phyloP scores from a whole-genome alignment of 768 basidiomycete genomes.

The Leccinum longicurvipes region DNA sequence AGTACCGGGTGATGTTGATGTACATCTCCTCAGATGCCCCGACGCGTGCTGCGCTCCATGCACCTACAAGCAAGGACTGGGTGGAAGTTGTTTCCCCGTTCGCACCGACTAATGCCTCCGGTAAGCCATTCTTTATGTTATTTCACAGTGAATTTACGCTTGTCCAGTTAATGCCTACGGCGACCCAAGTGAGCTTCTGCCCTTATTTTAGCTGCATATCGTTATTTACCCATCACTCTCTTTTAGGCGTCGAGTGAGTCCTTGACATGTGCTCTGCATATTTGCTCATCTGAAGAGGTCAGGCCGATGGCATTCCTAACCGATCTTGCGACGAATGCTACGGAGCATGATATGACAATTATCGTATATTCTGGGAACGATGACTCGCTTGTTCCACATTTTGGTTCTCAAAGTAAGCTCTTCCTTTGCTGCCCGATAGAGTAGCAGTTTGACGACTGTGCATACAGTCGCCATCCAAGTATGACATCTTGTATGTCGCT shows the following conservation, averaged over 20 bases:
- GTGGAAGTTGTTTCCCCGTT: conserved; percentile 23
- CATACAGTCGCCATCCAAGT: conserved; percentile 54
- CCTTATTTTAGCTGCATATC: background rate
- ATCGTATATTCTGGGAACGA: conserved; percentile 70
- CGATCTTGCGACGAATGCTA: conserved; percentile 62
- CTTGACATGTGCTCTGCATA: background rate
- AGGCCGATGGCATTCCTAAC: conserved; percentile 64
- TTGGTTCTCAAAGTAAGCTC: conserved; percentile 55
- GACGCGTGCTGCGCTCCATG: conserved; percentile 60
- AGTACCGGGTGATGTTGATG: conserved; percentile 36
- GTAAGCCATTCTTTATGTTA: conserved; percentile 10
- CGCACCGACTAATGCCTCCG: background rate
- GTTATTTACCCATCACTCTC: background rate
- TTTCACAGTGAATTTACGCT: background rate
- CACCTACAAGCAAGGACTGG: conserved; percentile 59
- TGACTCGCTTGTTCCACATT: conserved; percentile 59
- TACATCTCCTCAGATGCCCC: conserved; percentile 38
- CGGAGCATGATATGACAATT: conserved; percentile 43
- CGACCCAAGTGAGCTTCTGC: conserved; percentile 32
- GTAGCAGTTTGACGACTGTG: conserved; percentile 4
- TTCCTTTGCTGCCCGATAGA: background rate
- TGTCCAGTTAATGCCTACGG: conserved; percentile 9
- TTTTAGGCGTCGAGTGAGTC: conserved; percentile 35
- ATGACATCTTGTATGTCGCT: background rate
- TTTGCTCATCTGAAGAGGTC: background rate